Evolutionary conservation across 202 grass and related monocot species (phyloP).

Genomic region (Panicum virgatum): DNA sequence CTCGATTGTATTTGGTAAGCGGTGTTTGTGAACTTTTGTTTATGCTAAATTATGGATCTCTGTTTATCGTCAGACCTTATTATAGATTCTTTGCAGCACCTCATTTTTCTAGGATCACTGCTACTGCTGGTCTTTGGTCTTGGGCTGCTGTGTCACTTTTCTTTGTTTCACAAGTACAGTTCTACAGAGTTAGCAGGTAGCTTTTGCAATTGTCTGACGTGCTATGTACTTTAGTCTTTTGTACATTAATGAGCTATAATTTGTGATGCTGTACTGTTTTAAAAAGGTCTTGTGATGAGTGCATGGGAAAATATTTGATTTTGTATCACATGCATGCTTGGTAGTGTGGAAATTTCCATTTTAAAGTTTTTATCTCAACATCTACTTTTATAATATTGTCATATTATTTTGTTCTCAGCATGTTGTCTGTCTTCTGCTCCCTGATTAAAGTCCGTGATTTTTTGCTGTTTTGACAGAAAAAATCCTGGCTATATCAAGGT

Average conservation of each 20-base stretch:
- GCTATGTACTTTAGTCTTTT: conserved; percentile 15
- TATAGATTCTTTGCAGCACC: conserved; percentile 56
- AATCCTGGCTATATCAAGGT: conserved; percentile 91
- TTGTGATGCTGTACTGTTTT: background rate
- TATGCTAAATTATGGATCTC: conserved; percentile 13
- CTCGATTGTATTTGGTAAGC: conserved; percentile 80
- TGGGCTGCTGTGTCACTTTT: conserved; percentile 82
- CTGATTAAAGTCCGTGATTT: conserved; percentile 26
- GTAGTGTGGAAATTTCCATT: background rate
- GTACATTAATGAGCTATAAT: conserved; percentile 15
- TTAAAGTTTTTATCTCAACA: conserved; percentile 5
- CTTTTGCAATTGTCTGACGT: background rate
- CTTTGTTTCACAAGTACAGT: conserved; percentile 75
- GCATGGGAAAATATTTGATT: background rate
- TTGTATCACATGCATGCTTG: conserved; percentile 7
- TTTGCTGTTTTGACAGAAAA: conserved; percentile 62
- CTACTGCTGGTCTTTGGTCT: conserved; percentile 77
- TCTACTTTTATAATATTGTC: conserved; percentile 24
- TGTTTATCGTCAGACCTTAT: conserved; percentile 40
- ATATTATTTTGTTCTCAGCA: conserved; percentile 27
- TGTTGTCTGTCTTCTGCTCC: conserved; percentile 15
- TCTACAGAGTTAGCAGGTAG: conserved; percentile 97
- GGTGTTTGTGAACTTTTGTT: conserved; percentile 23
- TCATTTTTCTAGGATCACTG: conserved; percentile 77
- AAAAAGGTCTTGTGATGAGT: background rate